Evolutionary conservation across 306 rosid species (phyloP).

Genomic region (Astragalus membranaceus): DNA sequence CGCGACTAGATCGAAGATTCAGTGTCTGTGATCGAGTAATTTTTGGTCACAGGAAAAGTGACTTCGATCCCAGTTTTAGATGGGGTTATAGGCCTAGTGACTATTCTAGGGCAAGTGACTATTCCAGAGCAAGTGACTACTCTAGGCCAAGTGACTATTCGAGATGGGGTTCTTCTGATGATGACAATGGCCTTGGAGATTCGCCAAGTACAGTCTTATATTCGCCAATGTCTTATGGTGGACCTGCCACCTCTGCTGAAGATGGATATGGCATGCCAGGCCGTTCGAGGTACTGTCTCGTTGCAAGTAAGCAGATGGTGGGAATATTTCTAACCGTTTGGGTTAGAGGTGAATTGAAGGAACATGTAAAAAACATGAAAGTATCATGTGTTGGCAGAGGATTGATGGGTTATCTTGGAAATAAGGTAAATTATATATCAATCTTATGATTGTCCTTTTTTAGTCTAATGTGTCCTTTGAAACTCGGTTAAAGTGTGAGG

Average conservation of each 20-base stretch:
- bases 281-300: slow-evolving; percentile 74
- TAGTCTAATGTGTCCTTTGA: too few relatives aligned
- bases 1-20: slow-evolving; percentile 78
- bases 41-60: slow-evolving; percentile 79
- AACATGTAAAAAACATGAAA: slow-evolving; percentile 81
- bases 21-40: slow-evolving; percentile 97
- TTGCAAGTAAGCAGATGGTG: slow-evolving; percentile 99
- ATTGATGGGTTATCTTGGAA: slow-evolving; percentile 98
- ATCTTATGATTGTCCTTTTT: background rate
- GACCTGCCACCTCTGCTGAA: slow-evolving; percentile 58
- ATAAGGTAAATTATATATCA: slow-evolving; percentile 56
- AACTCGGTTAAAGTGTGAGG: background rate
- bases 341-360: slow-evolving; percentile 93
- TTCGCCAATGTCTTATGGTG: slow-evolving; percentile 78
- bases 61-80: slow-evolving; percentile 59
- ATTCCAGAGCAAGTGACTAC: slow-evolving; percentile 81
- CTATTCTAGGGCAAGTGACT: slow-evolving; percentile 64
- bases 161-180: slow-evolving; percentile 97
- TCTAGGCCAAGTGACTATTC: slow-evolving; percentile 91
- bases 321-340: slow-evolving; percentile 94
- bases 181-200: slow-evolving; percentile 84
- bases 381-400: slow-evolving; percentile 98
- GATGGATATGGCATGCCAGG: slow-evolving; percentile 68
- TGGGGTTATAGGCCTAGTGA: slow-evolving; percentile 91
- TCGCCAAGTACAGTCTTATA: slow-evolving; percentile 83